These are phyloP conservation scores for Hirsutella minnesotensis DNA, from an alignment of 2,329 filamentous ascomycete genomes.

Conservation along the genomic window DNA sequence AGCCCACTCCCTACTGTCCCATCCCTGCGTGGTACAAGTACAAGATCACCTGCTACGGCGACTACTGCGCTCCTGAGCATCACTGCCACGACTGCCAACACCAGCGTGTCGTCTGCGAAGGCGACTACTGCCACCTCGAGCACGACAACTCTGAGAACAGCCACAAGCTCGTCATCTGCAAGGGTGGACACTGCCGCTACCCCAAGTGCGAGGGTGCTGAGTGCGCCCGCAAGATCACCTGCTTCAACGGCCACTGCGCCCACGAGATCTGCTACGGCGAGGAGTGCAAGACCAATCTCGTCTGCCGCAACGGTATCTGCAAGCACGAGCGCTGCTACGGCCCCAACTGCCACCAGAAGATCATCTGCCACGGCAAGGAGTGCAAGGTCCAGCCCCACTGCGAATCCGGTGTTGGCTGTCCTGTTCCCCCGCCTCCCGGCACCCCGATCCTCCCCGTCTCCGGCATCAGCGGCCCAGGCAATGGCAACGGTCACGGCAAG, in stretches of 20 bases:
- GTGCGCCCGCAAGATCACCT: slow-evolving; percentile 20
- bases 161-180: slow-evolving; percentile 18
- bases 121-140: slow-evolving; percentile 15
- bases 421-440: slow-evolving; percentile 7
- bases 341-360: slow-evolving; percentile 17
- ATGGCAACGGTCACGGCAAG: background rate
- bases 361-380: slow-evolving; percentile 13
- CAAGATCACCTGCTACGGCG: slow-evolving; percentile 22
- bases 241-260: slow-evolving; percentile 18
- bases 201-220: slow-evolving; percentile 11
- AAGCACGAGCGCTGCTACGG: slow-evolving; percentile 16
- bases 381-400: slow-evolving; percentile 14
- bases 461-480: background rate
- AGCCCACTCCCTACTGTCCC: slow-evolving; percentile 11
- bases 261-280: slow-evolving; percentile 15
- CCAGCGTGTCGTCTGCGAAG: slow-evolving; percentile 20
- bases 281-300: slow-evolving; percentile 19
- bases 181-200: slow-evolving; percentile 16
- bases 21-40: slow-evolving; percentile 13
- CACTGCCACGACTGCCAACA: slow-evolving; percentile 15
- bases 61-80: slow-evolving; percentile 17
- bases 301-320: slow-evolving; percentile 20
- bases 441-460: background rate
- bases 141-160: slow-evolving; percentile 12
- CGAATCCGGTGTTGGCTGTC: slow-evolving; percentile 8